Evolutionary conservation across 2,329 filamentous ascomycete species (phyloP).

Genomic region (Sphaerulina vaccinii): DNA sequence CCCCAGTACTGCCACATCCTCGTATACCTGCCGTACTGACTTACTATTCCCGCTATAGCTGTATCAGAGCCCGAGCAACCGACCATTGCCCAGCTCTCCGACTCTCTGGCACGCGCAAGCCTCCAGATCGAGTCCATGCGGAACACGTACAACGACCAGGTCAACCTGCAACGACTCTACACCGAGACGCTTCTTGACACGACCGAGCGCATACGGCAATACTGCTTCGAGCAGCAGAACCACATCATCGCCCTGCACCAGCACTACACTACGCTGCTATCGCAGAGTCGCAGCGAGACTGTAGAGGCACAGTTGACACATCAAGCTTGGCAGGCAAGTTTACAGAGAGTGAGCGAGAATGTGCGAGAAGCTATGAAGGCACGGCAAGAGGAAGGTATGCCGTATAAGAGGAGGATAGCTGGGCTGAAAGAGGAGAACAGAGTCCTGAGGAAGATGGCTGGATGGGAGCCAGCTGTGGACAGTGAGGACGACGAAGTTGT

Average conservation of each 20-base stretch:
- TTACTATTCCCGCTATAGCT: slow-evolving; percentile 9
- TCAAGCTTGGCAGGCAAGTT: slow-evolving; percentile 49
- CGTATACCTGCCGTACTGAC: slow-evolving; percentile 1
- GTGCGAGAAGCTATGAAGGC: slow-evolving; percentile 42
- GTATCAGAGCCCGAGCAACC: slow-evolving; percentile 25
- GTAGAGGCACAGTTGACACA: slow-evolving; percentile 50
- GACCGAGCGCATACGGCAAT: slow-evolving; percentile 35
- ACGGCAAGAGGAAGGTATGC: slow-evolving; percentile 40
- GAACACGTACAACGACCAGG: slow-evolving; percentile 28
- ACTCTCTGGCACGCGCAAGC: slow-evolving; percentile 30
- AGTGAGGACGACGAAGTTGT: slow-evolving; percentile 42
- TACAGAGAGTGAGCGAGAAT: slow-evolving; percentile 45
- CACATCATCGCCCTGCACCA: slow-evolving; percentile 47
- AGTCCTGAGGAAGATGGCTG: slow-evolving; percentile 45
- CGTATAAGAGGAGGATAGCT: slow-evolving; percentile 41
- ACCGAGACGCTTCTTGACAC: slow-evolving; percentile 41
- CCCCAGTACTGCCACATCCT: background rate
- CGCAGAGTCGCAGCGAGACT: slow-evolving; percentile 44
- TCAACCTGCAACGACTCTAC: slow-evolving; percentile 38
- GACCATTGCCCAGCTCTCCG: slow-evolving; percentile 34
- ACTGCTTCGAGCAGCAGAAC: slow-evolving; percentile 43
- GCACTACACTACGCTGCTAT: slow-evolving; percentile 48
- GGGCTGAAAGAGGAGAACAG: slow-evolving; percentile 50
- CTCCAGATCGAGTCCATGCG: slow-evolving; percentile 32
- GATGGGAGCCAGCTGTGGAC: slow-evolving; percentile 44